Conservation (phyloP, 192 early-diverging fungal species). For the Coemansia sp. region DNA sequence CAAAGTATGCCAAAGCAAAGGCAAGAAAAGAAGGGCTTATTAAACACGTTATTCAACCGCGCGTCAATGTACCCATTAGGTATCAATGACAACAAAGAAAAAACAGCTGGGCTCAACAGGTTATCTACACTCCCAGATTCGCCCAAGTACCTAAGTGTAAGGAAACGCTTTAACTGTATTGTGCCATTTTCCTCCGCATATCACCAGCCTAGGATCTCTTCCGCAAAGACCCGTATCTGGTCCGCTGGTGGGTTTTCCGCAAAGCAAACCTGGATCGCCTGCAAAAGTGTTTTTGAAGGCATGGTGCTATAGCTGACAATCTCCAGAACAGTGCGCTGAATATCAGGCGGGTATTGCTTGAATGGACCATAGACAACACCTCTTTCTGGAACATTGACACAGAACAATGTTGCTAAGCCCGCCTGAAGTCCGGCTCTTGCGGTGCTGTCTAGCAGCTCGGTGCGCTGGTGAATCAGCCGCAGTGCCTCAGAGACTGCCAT, state of each 20-base stretch:
- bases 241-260: constrained; percentile 1
- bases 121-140: too few species aligned
- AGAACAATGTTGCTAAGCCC: constrained; percentile 44
- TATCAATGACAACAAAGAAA: too few species aligned
- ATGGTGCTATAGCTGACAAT: constrained; percentile 28
- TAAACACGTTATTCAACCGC: too few species aligned
- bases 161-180: too few species aligned
- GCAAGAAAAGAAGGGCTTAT: not conserved
- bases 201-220: constrained; percentile 11
- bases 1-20: not conserved
- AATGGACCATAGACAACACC: constrained; percentile 49
- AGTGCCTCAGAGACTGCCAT: constrained; percentile 30
- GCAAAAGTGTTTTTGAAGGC: constrained; percentile 18
- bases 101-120: too few species aligned
- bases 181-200: not conserved
- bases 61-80: too few species aligned
- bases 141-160: too few species aligned
- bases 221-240: constrained; percentile 12
- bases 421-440: constrained; percentile 29
- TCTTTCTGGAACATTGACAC: constrained; percentile 46
- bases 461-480: constrained; percentile 44
- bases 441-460: constrained; percentile 28
- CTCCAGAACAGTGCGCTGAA: constrained; percentile 46
- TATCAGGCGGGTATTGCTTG: constrained; percentile 24
- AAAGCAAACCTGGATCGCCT: constrained; percentile 29